Percentiles rank a stretch among this genome's conserved stretches.
Evolutionary conservation across 257 asterid genomes (phyloP).

Genomic region (Ilex asprella): DNA sequence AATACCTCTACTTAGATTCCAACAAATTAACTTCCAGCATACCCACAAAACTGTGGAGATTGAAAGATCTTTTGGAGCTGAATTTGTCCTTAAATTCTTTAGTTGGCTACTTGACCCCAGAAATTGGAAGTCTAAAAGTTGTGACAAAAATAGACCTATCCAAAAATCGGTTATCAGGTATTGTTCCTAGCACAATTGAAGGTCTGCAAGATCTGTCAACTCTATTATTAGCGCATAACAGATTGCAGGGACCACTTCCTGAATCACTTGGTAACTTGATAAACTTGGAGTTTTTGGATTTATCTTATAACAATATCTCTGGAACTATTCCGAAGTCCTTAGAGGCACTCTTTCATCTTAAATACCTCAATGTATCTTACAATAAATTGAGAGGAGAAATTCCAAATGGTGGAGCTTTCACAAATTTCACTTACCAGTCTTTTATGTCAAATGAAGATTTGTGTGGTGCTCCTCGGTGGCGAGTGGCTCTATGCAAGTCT

Average conservation of each 20-base stretch:
- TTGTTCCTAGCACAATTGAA: conserved; percentile 18
- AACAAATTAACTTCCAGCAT: conserved; percentile 22
- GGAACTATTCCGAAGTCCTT: conserved; percentile 24
- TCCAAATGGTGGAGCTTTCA: conserved; percentile 21
- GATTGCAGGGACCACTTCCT: conserved; percentile 23
- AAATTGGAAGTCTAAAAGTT: conserved; percentile 16
- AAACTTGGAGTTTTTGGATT: conserved; percentile 13
- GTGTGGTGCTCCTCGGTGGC: conserved; percentile 12
- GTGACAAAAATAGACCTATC: conserved; percentile 20
- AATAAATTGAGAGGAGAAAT: conserved; percentile 21
- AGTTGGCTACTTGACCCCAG: conserved; percentile 15
- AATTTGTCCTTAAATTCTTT: conserved; percentile 22
- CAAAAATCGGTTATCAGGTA: conserved; percentile 22
- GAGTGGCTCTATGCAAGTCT: conserved; percentile 15
- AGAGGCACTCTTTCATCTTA: conserved; percentile 9
- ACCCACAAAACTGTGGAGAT: conserved; percentile 20
- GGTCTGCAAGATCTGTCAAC: conserved; percentile 2
- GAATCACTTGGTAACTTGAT: conserved; percentile 10
- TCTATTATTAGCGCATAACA: conserved; percentile 20
- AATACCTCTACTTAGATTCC: neutral
- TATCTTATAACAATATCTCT: conserved; percentile 19
- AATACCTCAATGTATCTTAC: conserved; percentile 13
- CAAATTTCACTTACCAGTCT: conserved; percentile 11
- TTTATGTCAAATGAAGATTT: conserved; percentile 19
- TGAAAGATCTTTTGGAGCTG: conserved; percentile 12